These are phyloP conservation scores for Phialemonium atrogriseum DNA, from an alignment of 2,329 filamentous ascomycete species.

Conservation along the genomic window DNA sequence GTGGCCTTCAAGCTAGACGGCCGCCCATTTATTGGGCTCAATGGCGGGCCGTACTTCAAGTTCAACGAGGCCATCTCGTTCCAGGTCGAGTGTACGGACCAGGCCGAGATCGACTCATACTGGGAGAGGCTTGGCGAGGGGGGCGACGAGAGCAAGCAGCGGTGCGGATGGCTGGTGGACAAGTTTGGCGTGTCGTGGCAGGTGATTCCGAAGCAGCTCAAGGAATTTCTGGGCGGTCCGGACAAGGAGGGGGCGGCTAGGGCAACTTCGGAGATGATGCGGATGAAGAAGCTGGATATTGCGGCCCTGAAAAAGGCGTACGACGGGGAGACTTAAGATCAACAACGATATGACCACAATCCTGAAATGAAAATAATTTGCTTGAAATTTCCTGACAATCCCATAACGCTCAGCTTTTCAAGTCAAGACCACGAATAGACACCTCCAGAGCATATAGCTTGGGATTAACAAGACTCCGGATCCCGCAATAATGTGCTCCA, in stretches of 20 bases:
- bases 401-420: too few species aligned
- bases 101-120: slow-evolving; percentile 38
- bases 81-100: slow-evolving; percentile 33
- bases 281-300: slow-evolving; percentile 35
- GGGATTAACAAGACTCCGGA: not conserved
- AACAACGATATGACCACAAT: too few species aligned
- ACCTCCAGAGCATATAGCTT: slow-evolving; percentile 1
- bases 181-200: slow-evolving; percentile 39
- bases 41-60: slow-evolving; percentile 32
- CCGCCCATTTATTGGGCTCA: slow-evolving; percentile 30
- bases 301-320: slow-evolving; percentile 26
- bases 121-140: slow-evolving; percentile 33
- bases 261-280: slow-evolving; percentile 27
- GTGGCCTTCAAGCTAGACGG: slow-evolving; percentile 31
- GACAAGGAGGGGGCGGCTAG: slow-evolving; percentile 24
- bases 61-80: slow-evolving; percentile 33
- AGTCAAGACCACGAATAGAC: not conserved
- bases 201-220: slow-evolving; percentile 29
- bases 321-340: too few species aligned
- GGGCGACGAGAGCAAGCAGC: slow-evolving; percentile 24
- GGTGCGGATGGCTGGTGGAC: slow-evolving; percentile 37
- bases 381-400: too few species aligned
- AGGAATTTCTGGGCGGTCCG: slow-evolving; percentile 22
- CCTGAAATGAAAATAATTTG: too few species aligned
- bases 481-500: not conserved